These are phyloP conservation scores for Erigeron philadelphicus DNA, from an alignment of 140 eudicot genomes.

Conservation along the genomic window DNA sequence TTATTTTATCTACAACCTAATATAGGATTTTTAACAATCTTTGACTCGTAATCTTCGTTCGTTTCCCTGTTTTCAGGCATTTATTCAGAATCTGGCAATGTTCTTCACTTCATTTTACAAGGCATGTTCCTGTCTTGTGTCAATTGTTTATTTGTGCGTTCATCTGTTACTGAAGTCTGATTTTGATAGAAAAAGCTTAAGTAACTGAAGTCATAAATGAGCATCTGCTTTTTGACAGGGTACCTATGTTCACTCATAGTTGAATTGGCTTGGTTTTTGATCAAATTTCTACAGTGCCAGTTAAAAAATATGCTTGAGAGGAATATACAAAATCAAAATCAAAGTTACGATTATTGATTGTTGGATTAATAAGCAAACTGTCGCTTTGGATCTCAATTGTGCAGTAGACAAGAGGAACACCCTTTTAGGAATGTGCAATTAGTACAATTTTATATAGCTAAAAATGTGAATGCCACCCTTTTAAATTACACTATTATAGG, in stretches of 20 bases:
- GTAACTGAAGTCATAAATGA: neutral
- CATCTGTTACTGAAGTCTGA: neutral
- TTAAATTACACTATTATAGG: too few relatives aligned
- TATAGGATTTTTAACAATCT: constrained; percentile 2
- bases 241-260: constrained; percentile 1
- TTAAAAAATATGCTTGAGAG: neutral
- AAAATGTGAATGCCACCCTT: too few relatives aligned
- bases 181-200: neutral
- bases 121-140: constrained; percentile 38
- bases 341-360: neutral
- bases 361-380: neutral
- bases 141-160: constrained; percentile 7
- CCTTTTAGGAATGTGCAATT: too few relatives aligned
- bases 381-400: constrained; percentile 3
- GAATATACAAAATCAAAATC: neutral
- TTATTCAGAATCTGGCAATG: constrained; percentile 94
- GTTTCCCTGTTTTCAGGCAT: constrained; percentile 62
- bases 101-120: constrained; percentile 91
- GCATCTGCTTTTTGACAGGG: neutral
- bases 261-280: neutral
- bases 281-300: neutral
- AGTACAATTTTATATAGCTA: too few relatives aligned
- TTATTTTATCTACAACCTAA: neutral
- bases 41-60: constrained; percentile 14
- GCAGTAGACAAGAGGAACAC: too few relatives aligned